Conservation (phyloP, 1,284 basidiomycete species). For the Cutaneotrichosporon curvatum region DNA sequence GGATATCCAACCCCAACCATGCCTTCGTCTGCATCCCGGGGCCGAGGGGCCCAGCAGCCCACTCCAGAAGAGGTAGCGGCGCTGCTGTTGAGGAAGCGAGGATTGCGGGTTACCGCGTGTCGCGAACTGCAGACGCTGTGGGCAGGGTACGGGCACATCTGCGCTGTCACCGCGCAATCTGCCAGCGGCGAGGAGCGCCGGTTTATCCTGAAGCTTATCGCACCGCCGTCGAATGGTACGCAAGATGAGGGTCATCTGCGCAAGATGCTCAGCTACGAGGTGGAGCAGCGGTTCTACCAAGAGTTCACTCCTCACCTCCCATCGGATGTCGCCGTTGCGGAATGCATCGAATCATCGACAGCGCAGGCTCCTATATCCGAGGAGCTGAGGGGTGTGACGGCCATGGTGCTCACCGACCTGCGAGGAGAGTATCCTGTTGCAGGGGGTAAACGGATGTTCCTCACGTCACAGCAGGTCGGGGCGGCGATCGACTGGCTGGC, state of each 20-base stretch:
- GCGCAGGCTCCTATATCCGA: too few relatives aligned
- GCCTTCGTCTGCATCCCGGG: too few relatives aligned
- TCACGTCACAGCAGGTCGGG: neutral
- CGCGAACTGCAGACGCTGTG: constrained; percentile 14
- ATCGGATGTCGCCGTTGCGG: constrained; percentile 5
- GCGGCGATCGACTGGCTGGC: constrained; percentile 12
- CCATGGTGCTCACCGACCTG: constrained; percentile 10
- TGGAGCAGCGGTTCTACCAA: constrained; percentile 16
- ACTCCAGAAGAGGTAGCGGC: too few relatives aligned
- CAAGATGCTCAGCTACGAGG: constrained; percentile 17
- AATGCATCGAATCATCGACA: constrained; percentile 1
- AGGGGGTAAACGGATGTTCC: constrained; percentile 8
- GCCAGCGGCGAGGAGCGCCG: neutral
- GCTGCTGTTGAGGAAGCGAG: too few relatives aligned
- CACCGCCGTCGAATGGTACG: neutral
- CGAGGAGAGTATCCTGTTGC: constrained; percentile 4
- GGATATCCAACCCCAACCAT: too few relatives aligned
- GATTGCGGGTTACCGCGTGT: too few relatives aligned
- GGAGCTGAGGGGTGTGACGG: constrained; percentile 1
- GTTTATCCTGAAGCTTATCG: constrained; percentile 13
- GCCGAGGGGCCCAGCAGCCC: too few relatives aligned
- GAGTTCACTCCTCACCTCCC: constrained; percentile 2
- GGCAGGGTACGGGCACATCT: constrained; percentile 17
- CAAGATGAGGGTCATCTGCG: constrained; percentile 12
- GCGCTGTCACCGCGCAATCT: constrained; percentile 2